Evolutionary conservation across 202 grass and related monocot genomes (phyloP), one percentile per base, ranked within the genome.

Genomic region (Eragrostis tef): DNA sequence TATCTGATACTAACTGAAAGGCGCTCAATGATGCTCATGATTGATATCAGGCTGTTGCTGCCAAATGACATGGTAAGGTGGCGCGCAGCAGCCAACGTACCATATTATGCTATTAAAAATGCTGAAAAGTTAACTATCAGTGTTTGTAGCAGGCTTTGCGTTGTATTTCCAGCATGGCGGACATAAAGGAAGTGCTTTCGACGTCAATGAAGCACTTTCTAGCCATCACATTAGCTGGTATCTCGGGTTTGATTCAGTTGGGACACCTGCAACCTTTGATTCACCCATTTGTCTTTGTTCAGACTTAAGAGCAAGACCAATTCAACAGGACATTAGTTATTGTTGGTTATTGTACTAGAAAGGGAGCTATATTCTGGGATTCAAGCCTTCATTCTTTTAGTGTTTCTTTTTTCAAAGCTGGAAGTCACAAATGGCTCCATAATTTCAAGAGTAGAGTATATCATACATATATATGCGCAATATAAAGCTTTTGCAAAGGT

Each of bases 391-490:
- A n/a, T 56, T 65, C 26, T 47, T 58, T 60, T 13, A 2, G 20
- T 41, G 27, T 19, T 56, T 13, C 13, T 44, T 83, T 57, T 80
- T n/a, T 3, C 29, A 31, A 29, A 67, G 49, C n/a, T 73, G 34
- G 46, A 78, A 71, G 6, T 54, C 31, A 82, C 71, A 62, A 60
- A 80, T 66, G 60, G 21, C 56, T 45, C 29, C 53, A 45, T 8
- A 71, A 79, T 74, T 65, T 70, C 31, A 78, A 60, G 41, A 75
- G n/a, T n/a, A n/a, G n/a, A n/a, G n/a, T n/a, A n/a, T n/a, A n/a
- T n/a, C n/a, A 21, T 50, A 26, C 29, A 68, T 51, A 78, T 50
- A 34, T 57, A 49, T 41, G 64, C 21, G 26, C 25, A 61, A 20
- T 69, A 41, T n/a, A 26, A 77, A 24, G 26, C 46, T 72, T 41